phyloP scores from a whole-genome alignment of 192 early-diverging fungal genomes.

The Entrophospora sp. region DNA sequence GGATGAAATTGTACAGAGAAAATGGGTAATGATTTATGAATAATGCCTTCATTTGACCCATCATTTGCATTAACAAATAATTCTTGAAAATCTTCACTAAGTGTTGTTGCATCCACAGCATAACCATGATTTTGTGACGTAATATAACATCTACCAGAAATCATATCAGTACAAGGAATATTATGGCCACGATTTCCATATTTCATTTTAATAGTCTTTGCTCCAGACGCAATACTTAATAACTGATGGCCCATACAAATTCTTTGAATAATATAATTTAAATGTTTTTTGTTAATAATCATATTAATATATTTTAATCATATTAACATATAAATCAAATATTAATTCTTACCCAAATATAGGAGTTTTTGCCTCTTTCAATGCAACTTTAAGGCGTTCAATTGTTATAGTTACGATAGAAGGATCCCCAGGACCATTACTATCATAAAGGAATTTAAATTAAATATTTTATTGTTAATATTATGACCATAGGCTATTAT shows the following conservation, averaged over 20 bases:
- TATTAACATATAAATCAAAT: too few species aligned
- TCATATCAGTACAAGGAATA: conserved; percentile 95
- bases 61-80: conserved; percentile 99
- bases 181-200: conserved; percentile 99
- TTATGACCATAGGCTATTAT: too few species aligned
- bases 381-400: conserved; percentile 55
- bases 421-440: conserved; percentile 98
- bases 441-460: conserved; percentile 41
- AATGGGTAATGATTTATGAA: conserved; percentile 80
- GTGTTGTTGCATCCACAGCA: conserved; percentile 77
- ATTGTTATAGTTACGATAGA: conserved; percentile 74
- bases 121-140: conserved; percentile 99
- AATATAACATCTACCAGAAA: conserved; percentile 95
- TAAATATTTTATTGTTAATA: background rate
- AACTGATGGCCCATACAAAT: conserved; percentile 99
- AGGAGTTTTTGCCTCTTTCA: conserved; percentile 69
- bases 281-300: too few species aligned
- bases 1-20: conserved; percentile 99
- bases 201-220: conserved; percentile 90
- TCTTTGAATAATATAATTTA: too few species aligned
- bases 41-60: conserved; percentile 97
- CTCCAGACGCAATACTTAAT: conserved; percentile 87
- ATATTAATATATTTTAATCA: too few species aligned
- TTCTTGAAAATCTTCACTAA: conserved; percentile 69
- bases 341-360: conserved; percentile 67